Conservation (phyloP, 179 eudicot species). For the Corrigiola litoralis region DNA sequence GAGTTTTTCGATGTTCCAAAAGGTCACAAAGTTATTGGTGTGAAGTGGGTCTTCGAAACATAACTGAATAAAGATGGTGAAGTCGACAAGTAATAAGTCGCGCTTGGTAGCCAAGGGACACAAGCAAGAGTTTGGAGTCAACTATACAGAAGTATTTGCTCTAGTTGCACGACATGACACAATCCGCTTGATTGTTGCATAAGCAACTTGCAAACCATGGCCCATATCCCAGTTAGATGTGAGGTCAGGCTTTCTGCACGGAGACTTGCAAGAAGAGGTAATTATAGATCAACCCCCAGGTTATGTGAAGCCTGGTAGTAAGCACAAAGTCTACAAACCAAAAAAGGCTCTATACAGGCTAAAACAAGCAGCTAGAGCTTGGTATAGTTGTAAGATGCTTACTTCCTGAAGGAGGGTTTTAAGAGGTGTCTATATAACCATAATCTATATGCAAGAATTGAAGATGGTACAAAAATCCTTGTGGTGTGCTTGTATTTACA, state of each 20-base stretch:
- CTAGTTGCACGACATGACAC: conserved; percentile 1
- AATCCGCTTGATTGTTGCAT: not conserved
- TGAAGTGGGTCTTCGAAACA: conserved; percentile 10
- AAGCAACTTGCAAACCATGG: not conserved
- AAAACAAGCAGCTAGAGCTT: conserved; percentile 11
- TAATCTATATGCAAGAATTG: not conserved
- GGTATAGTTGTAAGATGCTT: conserved; percentile 2
- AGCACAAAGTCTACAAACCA: not conserved
- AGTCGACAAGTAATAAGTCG: not conserved
- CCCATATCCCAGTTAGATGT: not conserved
- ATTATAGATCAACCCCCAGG: conserved; percentile 7
- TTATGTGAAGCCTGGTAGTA: not conserved
- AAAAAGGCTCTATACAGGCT: conserved; percentile 9
- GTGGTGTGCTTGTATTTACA: conserved; percentile 5
- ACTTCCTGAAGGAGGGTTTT: not conserved
- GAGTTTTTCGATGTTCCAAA: not conserved
- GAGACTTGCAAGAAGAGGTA: not conserved
- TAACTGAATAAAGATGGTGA: not conserved
- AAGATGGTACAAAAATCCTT: not conserved
- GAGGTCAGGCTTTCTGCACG: not conserved
- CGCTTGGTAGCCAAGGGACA: conserved; percentile 2
- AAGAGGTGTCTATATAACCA: conserved; percentile 4
- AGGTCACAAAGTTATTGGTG: conserved; percentile 9
- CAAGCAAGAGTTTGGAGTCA: not conserved
- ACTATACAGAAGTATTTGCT: conserved; percentile 2